Evolutionary conservation across 805 yeast species (phyloP).

Genomic region (Yamadazyma akitaensis): DNA sequence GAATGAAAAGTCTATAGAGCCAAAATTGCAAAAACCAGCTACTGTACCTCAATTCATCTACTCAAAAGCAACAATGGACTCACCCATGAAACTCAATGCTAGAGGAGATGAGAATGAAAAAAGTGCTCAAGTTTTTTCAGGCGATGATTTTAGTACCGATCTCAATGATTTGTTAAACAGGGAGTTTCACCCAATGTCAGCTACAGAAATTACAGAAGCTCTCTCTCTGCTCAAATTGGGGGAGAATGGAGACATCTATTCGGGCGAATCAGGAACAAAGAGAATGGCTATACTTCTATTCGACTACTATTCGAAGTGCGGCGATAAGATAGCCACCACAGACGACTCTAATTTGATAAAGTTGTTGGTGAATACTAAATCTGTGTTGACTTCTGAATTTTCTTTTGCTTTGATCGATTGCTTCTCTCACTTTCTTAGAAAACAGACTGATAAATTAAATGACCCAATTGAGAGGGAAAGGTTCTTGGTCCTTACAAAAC

Average conservation of each 20-base stretch:
- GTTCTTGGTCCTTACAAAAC: conserved; percentile 5
- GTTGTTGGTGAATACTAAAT: conserved; percentile 11
- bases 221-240: conserved; percentile 7
- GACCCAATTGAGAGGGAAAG: background rate
- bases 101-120: conserved; percentile 8
- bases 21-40: conserved; percentile 7
- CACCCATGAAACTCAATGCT: conserved; percentile 26
- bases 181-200: conserved; percentile 6
- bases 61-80: conserved; percentile 28
- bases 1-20: background rate
- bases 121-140: background rate
- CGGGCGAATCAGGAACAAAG: conserved; percentile 6
- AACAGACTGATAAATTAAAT: conserved; percentile 4
- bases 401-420: conserved; percentile 11
- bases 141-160: conserved; percentile 25
- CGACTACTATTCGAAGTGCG: conserved; percentile 10
- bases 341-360: conserved; percentile 10
- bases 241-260: conserved; percentile 7
- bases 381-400: conserved; percentile 3
- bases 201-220: conserved; percentile 7
- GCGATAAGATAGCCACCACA: background rate
- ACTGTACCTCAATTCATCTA: conserved; percentile 12
- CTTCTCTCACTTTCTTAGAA: conserved; percentile 7
- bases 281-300: conserved; percentile 8
- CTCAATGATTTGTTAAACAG: conserved; percentile 20